Evolutionary conservation across 2,329 filamentous ascomycete species (phyloP), one percentile per base, ranked within the genome.

Genomic region (Monilinia fructigena): DNA sequence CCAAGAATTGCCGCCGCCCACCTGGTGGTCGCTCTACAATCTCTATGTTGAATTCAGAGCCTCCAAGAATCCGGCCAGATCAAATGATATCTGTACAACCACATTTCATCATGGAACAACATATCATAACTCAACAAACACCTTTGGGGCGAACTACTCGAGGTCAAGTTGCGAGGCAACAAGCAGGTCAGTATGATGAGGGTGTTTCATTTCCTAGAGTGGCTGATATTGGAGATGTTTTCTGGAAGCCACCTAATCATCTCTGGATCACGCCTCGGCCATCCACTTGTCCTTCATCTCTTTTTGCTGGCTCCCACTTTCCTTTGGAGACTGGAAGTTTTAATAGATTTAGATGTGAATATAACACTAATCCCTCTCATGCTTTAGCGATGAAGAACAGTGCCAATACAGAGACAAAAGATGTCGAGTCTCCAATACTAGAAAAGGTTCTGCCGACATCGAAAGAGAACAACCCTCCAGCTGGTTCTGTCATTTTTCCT

Each of bases 131-230:
- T 52, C 48, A 53, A 26, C 62, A 65, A n/a, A 16, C 61, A 38
- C 66, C 66, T 31, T 58, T 63, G 48, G 65, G 58, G 47, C 73
- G 73, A 35, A 69, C 61, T 14, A 75, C 74, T 62, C 72, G 74
- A 65, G 66, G 66, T 35, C 73, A 75, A 71, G 56, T 70, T 31
- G 73, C 72, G 38, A 70, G 71, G 52, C 69, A 70, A 67, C 71
- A 75, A 72, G 70, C 70, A 75, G 74, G 74, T 75, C 73, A 75
- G 74, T 76, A 71, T 72, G 64, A 50, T 70, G 56, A 58, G 42
- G 66, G 68, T 62, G 59, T 68, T 68, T 67, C 68, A 31, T 56
- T 67, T 42, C 55, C 40, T 52, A 54, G 61, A 35, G 56, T 62
- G 20, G 47, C 63, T 56, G 52, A 53, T 35, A 28, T 26, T 47